Base-by-base conservation (phyloP, 2,329 filamentous ascomycete species). In the Taxawa tesnikishii region DNA sequence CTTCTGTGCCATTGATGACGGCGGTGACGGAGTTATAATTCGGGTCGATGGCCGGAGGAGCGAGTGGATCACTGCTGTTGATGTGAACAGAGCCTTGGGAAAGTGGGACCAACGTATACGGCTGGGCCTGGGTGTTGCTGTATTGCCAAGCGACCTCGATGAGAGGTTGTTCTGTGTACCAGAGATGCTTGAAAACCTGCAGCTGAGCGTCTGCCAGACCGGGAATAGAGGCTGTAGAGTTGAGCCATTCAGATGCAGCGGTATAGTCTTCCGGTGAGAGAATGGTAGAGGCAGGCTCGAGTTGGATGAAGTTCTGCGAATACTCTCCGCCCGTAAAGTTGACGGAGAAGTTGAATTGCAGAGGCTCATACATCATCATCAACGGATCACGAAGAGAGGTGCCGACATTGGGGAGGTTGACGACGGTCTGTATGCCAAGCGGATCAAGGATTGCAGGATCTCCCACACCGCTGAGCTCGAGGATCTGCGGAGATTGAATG, bases 311-410 rank as follows among this genome's bases (percentile, higher is more conserved):
- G 23, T 38, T 38, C 14, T 38, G 37, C 6, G 27, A 27, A n/a
- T 30, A 36, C n/a, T 38, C 33, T 13, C 29, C 37, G 9, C 37
- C 37, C 26, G 30, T 32, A 8, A 32, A 32, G 3, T 32, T 12
- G n/a, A 32, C 30, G 30, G 24, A 26, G 16, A 32, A 32, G 15
- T 32, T 32, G 24, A 25, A 32, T 15, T 32, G 30, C 5, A 32
- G 30, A 2, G 30, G 30, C 17, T 32, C 16, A n/a, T 32, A 32
- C 21, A 26, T 23, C 30, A 32, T 32, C 30, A 32, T 32, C 3
- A 32, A 11, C 15, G 30, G 60, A 26, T 67, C 63, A 41, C 67
- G 63, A 4, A 36, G 26, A 29, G 65, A 63, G 28, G 59, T 50
- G 4, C 54, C 54, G 4, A 58, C 50, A 5, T 32, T 36, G 1